A percentile compares a stretch with the other conserved stretches of the same genome.
These are phyloP conservation scores for Termitomyces sp. DNA, from an alignment of 768 basidiomycete genomes.

Conservation along the genomic window DNA sequence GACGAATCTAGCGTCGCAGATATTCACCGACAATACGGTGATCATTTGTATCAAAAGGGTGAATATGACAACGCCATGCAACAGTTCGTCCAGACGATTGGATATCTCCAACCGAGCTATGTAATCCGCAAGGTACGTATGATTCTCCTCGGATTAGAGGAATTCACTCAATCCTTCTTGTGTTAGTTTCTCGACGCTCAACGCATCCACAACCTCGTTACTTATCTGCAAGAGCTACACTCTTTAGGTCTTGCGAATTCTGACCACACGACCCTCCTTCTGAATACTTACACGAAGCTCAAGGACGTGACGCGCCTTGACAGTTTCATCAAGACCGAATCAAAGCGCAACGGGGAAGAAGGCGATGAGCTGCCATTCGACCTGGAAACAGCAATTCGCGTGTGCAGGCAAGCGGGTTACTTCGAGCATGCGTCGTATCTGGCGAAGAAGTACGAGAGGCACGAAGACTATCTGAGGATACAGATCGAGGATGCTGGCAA, in stretches of 20 bases:
- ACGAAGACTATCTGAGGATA: slow-evolving; percentile 91
- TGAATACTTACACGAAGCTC: slow-evolving; percentile 97
- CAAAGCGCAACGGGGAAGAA: slow-evolving; percentile 43
- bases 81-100: slow-evolving; percentile 88
- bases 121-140: slow-evolving; percentile 93
- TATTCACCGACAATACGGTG: slow-evolving; percentile 86
- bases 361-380: slow-evolving; percentile 86
- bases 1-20: slow-evolving; percentile 76
- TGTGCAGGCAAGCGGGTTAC: slow-evolving; percentile 95
- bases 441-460: slow-evolving; percentile 84
- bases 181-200: slow-evolving; percentile 92
- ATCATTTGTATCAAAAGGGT: slow-evolving; percentile 84
- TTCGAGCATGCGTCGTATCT: slow-evolving; percentile 93
- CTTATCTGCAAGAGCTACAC: slow-evolving; percentile 95
- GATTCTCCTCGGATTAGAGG: neutral
- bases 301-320: slow-evolving; percentile 87
- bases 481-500: slow-evolving; percentile 90
- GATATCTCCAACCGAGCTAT: slow-evolving; percentile 87
- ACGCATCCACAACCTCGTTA: slow-evolving; percentile 90
- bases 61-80: slow-evolving; percentile 93
- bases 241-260: slow-evolving; percentile 85
- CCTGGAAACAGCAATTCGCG: slow-evolving; percentile 93
- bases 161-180: neutral
- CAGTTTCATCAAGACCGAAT: slow-evolving; percentile 87
- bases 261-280: slow-evolving; percentile 92